These are phyloP conservation scores for Hypoxylon sp. DNA, from an alignment of 2,329 filamentous ascomycete genomes.

Conservation along the genomic window DNA sequence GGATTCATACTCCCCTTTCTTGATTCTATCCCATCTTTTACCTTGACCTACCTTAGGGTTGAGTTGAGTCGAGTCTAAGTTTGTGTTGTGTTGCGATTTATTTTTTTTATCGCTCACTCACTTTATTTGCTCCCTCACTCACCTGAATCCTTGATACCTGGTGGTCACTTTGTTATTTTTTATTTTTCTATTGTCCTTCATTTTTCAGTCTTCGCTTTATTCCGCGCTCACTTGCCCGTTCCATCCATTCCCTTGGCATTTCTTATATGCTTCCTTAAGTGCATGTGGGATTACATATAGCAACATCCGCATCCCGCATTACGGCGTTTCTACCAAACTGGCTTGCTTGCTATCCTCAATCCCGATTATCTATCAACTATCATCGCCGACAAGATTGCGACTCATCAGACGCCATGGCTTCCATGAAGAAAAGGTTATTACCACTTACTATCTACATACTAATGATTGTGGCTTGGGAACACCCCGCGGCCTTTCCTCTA, in stretches of 20 bases:
- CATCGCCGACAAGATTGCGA: slow-evolving; percentile 20
- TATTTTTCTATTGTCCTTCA: slow-evolving; percentile 5
- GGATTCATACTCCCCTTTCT: slow-evolving; percentile 7
- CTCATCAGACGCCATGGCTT: slow-evolving; percentile 38
- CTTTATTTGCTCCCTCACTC: slow-evolving; percentile 20
- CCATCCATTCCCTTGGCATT: slow-evolving; percentile 31
- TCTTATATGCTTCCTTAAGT: slow-evolving; percentile 18
- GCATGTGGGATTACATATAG: slow-evolving; percentile 12
- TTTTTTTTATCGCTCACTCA: slow-evolving; percentile 29
- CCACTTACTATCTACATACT: slow-evolving; percentile 29
- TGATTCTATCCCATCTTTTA: background rate
- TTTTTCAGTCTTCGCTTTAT: slow-evolving; percentile 18
- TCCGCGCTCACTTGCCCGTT: slow-evolving; percentile 8
- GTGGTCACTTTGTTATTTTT: slow-evolving; percentile 13
- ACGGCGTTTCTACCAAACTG: background rate
- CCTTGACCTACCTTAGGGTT: slow-evolving; percentile 14
- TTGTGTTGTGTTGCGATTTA: slow-evolving; percentile 21
- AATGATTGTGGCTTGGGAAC: slow-evolving; percentile 28
- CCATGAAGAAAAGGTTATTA: slow-evolving; percentile 51
- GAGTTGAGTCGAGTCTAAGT: slow-evolving; percentile 20
- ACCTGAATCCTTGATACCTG: slow-evolving; percentile 16
- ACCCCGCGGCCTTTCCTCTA: slow-evolving; percentile 28
- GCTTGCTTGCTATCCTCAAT: background rate
- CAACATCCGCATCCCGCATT: slow-evolving; percentile 4
- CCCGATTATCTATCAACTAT: slow-evolving; percentile 3